Conservation (phyloP, 2,329 filamentous ascomycete genomes). For the Westerdykella sp. region DNA sequence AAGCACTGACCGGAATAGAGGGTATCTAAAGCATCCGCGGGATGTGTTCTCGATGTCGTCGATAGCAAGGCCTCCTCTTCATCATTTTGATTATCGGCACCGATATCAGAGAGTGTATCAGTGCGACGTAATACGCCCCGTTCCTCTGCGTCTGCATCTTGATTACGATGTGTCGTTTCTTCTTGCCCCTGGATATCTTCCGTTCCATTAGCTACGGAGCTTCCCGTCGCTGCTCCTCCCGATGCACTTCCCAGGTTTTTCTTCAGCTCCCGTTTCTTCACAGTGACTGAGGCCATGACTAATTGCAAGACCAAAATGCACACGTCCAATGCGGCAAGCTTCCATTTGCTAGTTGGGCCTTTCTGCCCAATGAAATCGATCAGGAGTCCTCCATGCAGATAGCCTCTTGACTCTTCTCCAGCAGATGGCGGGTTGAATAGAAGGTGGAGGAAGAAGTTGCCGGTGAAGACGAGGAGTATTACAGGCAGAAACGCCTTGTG, state of each 20-base stretch:
- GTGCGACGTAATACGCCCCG: slow-evolving; percentile 46
- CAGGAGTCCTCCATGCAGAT: slow-evolving; percentile 56
- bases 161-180: slow-evolving; percentile 26
- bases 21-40: slow-evolving; percentile 36
- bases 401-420: slow-evolving; percentile 46
- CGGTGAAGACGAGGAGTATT: slow-evolving; percentile 49
- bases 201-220: slow-evolving; percentile 2
- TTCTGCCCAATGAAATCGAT: slow-evolving; percentile 61
- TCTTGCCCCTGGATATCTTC: slow-evolving; percentile 7
- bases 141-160: slow-evolving; percentile 57
- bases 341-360: slow-evolving; percentile 49
- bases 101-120: slow-evolving; percentile 33
- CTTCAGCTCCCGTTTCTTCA: slow-evolving; percentile 48
- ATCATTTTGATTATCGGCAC: slow-evolving; percentile 37
- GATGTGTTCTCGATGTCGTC: slow-evolving; percentile 20
- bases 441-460: slow-evolving; percentile 52
- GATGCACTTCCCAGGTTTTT: slow-evolving; percentile 21
- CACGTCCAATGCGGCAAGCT: slow-evolving; percentile 49
- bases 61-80: slow-evolving; percentile 21
- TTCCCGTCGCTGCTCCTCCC: neutral
- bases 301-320: slow-evolving; percentile 52
- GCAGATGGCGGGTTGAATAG: slow-evolving; percentile 37
- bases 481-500: slow-evolving; percentile 48
- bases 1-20: slow-evolving; percentile 45
- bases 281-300: slow-evolving; percentile 50